Conservation (phyloP, 208 protist genomes). For the Crithidia expoeki region DNA sequence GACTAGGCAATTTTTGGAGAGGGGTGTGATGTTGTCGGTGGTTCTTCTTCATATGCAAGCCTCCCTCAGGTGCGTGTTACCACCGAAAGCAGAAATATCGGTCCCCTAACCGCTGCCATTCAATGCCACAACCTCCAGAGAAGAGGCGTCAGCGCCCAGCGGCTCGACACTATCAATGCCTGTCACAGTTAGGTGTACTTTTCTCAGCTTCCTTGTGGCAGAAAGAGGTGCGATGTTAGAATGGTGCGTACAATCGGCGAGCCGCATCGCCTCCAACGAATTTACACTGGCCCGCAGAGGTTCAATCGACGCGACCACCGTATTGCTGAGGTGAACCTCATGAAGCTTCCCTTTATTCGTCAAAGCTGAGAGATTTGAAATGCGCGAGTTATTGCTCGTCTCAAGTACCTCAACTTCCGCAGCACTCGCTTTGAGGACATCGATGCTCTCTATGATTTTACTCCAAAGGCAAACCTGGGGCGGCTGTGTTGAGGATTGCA, state of each 20-base stretch:
- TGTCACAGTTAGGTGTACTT: conserved; percentile 16
- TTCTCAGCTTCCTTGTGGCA: conserved; percentile 3
- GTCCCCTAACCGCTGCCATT: neutral
- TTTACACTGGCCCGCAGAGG: conserved; percentile 4
- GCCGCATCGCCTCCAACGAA: neutral
- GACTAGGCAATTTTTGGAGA: neutral
- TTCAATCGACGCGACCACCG: conserved; percentile 4
- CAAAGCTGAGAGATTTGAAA: conserved; percentile 2
- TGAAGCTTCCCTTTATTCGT: conserved; percentile 9
- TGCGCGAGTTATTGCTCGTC: neutral
- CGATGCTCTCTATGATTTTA: conserved; percentile 4
- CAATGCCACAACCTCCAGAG: conserved; percentile 12
- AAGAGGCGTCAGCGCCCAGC: neutral
- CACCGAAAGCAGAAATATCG: neutral
- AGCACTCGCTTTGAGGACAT: conserved; percentile 3
- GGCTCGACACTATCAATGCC: conserved; percentile 1
- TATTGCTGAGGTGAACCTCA: conserved; percentile 17
- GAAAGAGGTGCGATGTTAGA: conserved; percentile 14
- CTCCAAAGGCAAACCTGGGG: conserved; percentile 15
- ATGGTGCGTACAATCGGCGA: conserved; percentile 3
- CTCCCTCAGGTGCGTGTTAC: conserved; percentile 7
- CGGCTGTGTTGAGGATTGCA: neutral
- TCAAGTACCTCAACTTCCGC: conserved; percentile 13
- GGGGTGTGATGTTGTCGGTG: neutral
- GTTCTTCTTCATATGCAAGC: conserved; percentile 13